phyloP scores from a whole-genome alignment of 192 early-diverging fungal genomes.

The Linnemannia exigua region DNA sequence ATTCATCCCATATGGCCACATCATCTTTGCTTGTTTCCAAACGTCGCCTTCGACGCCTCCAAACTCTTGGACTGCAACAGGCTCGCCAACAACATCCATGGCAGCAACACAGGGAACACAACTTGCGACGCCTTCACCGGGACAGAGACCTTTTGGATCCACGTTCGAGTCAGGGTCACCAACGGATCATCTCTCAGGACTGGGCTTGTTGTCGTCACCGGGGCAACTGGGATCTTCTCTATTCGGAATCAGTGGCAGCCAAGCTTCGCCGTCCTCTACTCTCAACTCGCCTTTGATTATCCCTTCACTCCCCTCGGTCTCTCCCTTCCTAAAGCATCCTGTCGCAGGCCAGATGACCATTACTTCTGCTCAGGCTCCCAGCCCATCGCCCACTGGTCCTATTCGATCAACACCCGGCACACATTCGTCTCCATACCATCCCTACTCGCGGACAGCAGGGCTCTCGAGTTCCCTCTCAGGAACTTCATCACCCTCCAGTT shows the following conservation, averaged over 20 bases:
- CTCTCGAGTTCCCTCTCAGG: slow-evolving; percentile 22
- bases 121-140: slow-evolving; percentile 20
- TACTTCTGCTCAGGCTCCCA: slow-evolving; percentile 21
- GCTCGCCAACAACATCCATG: slow-evolving; percentile 13
- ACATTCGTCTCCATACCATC: slow-evolving; percentile 29
- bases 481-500: slow-evolving; percentile 22
- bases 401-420: slow-evolving; percentile 8
- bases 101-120: slow-evolving; percentile 16
- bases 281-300: slow-evolving; percentile 47
- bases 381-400: slow-evolving; percentile 23
- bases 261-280: slow-evolving; percentile 19
- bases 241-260: slow-evolving; percentile 13
- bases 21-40: slow-evolving; percentile 63
- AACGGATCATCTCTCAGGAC: slow-evolving; percentile 23
- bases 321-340: slow-evolving; percentile 43
- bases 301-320: slow-evolving; percentile 41
- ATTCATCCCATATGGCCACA: slow-evolving; percentile 58
- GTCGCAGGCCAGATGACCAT: slow-evolving; percentile 37
- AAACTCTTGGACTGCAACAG: slow-evolving; percentile 16
- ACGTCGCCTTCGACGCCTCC: slow-evolving; percentile 33
- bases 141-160: slow-evolving; percentile 17
- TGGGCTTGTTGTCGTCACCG: slow-evolving; percentile 35
- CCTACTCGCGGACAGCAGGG: slow-evolving; percentile 20
- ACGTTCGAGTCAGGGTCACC: slow-evolving; percentile 9
- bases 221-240: slow-evolving; percentile 6